Evolutionary conservation across 2,329 filamentous ascomycete species (phyloP).

Genomic region (Neurospora sp.): DNA sequence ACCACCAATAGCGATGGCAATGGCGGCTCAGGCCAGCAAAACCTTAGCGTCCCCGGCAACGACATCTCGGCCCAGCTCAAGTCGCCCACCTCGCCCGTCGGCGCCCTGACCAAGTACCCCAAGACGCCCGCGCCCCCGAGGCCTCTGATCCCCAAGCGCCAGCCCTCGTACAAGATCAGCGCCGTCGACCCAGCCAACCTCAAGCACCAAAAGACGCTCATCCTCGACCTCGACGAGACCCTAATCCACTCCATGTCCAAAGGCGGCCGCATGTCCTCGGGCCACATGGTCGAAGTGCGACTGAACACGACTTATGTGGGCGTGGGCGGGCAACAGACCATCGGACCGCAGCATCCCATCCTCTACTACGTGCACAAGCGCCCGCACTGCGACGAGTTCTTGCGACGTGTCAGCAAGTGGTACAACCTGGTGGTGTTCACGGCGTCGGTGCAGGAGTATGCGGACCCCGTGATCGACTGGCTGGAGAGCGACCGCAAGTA

Average conservation of each 20-base stretch:
- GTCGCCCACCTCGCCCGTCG: constrained; percentile 78
- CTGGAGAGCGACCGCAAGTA: constrained; percentile 94
- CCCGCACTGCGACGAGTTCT: constrained; percentile 91
- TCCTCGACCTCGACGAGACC: constrained; percentile 93
- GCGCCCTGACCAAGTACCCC: constrained; percentile 78
- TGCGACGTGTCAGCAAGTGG: constrained; percentile 85
- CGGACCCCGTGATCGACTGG: constrained; percentile 98
- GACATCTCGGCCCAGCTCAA: constrained; percentile 75
- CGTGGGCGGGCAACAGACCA: constrained; percentile 52
- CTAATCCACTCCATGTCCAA: constrained; percentile 97
- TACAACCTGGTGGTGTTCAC: constrained; percentile 97
- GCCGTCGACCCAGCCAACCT: constrained; percentile 39
- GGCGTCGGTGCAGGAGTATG: constrained; percentile 95
- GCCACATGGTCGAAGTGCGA: constrained; percentile 98
- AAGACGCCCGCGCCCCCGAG: constrained; percentile 81
- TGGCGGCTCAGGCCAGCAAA: constrained; percentile 22
- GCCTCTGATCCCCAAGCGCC: constrained; percentile 78
- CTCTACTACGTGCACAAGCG: constrained; percentile 98
- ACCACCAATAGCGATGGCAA: constrained; percentile 14
- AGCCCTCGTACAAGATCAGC: constrained; percentile 71
- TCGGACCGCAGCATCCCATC: constrained; percentile 88
- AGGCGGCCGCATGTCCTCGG: constrained; percentile 87
- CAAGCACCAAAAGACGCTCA: constrained; percentile 78
- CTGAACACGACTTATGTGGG: constrained; percentile 64
- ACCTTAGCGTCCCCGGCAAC: constrained; percentile 21